Conservation (phyloP, 2,329 filamentous ascomycete genomes). For the Hypoxylon rubiginosum region DNA sequence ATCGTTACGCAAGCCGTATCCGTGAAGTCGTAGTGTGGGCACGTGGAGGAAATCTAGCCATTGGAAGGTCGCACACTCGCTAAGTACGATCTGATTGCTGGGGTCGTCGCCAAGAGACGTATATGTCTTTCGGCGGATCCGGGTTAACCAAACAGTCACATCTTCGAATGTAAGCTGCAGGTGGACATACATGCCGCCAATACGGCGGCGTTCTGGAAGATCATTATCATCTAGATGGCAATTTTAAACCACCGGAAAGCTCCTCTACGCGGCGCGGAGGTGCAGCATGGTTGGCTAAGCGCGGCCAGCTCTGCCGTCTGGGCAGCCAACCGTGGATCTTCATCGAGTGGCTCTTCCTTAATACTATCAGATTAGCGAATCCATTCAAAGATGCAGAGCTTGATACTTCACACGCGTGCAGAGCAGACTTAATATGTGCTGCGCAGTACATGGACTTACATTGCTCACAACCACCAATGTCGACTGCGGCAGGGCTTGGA, state of each 20-base stretch:
- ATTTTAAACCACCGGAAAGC: slow-evolving; percentile 32
- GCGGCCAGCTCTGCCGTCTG: slow-evolving; percentile 38
- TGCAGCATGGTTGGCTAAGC: slow-evolving; percentile 31
- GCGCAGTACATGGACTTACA: slow-evolving; percentile 31
- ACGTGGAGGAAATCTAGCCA: too few relatives aligned
- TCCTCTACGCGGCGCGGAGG: slow-evolving; percentile 34
- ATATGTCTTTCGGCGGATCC: too few relatives aligned
- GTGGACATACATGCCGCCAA: too few relatives aligned
- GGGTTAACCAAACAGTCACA: too few relatives aligned
- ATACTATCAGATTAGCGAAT: neutral
- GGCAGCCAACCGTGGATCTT: slow-evolving; percentile 37
- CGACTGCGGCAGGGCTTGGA: slow-evolving; percentile 24
- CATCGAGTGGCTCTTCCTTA: slow-evolving; percentile 35
- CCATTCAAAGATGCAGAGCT: neutral
- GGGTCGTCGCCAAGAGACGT: too few relatives aligned
- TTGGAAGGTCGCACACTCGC: too few relatives aligned
- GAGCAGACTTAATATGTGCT: slow-evolving; percentile 4
- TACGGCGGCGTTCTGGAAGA: too few relatives aligned
- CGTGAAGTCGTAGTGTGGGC: slow-evolving; percentile 44
- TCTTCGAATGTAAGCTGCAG: too few relatives aligned
- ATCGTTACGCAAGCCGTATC: slow-evolving; percentile 43
- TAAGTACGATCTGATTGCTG: too few relatives aligned
- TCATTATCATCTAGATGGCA: slow-evolving; percentile 35
- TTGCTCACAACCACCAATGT: slow-evolving; percentile 29
- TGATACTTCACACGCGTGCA: slow-evolving; percentile 27